Evolutionary conservation across 179 eudicot species (phyloP), one percentile per base, ranked within the genome.

Genomic region (Nepenthes alata): DNA sequence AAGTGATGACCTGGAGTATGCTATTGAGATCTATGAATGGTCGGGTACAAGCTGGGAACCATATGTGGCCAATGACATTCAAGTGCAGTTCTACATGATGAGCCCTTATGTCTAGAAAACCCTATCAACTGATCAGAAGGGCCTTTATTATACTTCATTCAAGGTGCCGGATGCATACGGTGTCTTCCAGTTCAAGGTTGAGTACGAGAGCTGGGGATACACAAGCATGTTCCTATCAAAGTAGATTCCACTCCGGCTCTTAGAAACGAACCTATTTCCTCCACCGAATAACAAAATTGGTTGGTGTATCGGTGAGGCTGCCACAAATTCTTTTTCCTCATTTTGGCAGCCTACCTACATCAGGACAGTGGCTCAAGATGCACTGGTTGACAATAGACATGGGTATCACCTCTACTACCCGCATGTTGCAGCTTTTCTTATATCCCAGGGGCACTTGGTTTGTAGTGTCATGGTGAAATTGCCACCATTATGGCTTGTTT

Each of bases 121-220:
- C 7, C 58, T 91, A 63, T 83, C 96, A 37, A 83, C 85, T 14
- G 77, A 89, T 72, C 62, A 77, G 77, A 91, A 91, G 98, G 98
- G 96, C 57, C 76, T 74, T 3, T 91, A 84, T 68, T 54, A 75
- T 59, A 75, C 91, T n/a, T 74, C 89, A 55, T 86, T 91, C 60
- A 89, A 86, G 76, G 96, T 91, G 51, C 96, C 95, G 54, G 98
- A 91, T 83, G 96, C 81, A 47, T 91, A 91, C 81, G 98, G 95
- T 53, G 98, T 89, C 59, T 89, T 91, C 84, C 95, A 86, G 76
- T 91, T 89, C 76, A 89, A 91, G 80, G 78, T 89, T 66, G 96
- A 91, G 74, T 86, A 89, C 78, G 83, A 91, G 77, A 83, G 85
- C 72, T 88, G 88, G 67, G 98, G 98, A 64, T 86, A 88, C 78